These are phyloP conservation scores for Oligophagozyma castellii DNA, from an alignment of 1,139 yeast genomes.

Conservation along the genomic window DNA sequence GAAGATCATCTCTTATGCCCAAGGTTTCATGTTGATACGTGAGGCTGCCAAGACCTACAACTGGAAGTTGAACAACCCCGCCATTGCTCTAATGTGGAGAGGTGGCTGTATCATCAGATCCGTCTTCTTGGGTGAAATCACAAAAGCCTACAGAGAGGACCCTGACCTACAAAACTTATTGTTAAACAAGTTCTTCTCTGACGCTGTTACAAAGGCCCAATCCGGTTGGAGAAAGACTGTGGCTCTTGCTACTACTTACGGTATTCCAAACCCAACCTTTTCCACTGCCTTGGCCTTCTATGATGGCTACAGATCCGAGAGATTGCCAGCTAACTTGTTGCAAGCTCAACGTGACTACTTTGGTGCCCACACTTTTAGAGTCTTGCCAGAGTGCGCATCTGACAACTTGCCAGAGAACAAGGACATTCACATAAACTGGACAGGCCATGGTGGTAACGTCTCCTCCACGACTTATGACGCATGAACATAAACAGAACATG, in stretches of 20 bases:
- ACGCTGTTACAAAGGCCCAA: conserved; percentile 90
- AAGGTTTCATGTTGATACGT: conserved; percentile 98
- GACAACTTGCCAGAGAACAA: conserved; percentile 63
- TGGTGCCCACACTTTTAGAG: conserved; percentile 98
- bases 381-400: conserved; percentile 74
- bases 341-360: conserved; percentile 99
- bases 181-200: conserved; percentile 87
- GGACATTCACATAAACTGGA: conserved; percentile 96
- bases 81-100: conserved; percentile 99
- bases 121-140: conserved; percentile 93
- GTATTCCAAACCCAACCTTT: conserved; percentile 97
- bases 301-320: conserved; percentile 96
- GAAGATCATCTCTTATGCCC: conserved; percentile 95
- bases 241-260: conserved; percentile 63
- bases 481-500: conserved; percentile 27
- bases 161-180: conserved; percentile 90
- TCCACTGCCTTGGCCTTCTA: conserved; percentile 93
- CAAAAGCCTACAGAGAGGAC: conserved; percentile 87
- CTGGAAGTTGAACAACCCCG: conserved; percentile 97
- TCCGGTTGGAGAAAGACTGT: conserved; percentile 87
- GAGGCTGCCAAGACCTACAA: conserved; percentile 96
- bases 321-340: conserved; percentile 92
- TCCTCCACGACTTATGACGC: conserved; percentile 93
- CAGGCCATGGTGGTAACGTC: conserved; percentile 97
- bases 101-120: conserved; percentile 99